Base-by-base conservation (phyloP, 495 filamentous ascomycete genomes). In the Penicillium bovifimosum region DNA sequence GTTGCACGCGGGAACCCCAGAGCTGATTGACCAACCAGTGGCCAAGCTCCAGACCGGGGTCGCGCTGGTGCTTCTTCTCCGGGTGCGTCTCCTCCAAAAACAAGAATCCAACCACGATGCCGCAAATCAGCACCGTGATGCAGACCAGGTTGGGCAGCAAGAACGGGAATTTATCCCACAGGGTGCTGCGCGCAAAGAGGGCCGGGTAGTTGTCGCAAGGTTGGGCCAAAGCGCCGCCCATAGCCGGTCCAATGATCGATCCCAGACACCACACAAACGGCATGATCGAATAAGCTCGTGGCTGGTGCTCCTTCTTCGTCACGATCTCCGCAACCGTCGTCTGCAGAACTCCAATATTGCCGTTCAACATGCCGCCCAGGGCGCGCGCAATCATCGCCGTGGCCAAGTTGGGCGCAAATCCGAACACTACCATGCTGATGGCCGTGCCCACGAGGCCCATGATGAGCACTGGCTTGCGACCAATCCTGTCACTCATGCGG, bases 201-300 rank as follows among this genome's bases (percentile, higher is more conserved):
- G 58, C 72, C n/a, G 95, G 92, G 61, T 91, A 92, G 56, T 76
- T 90, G 44, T 80, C 76, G 63, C 88, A 89, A 14, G 93, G 93
- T 53, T 91, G 81, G 50, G 93, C 91, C 50, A 98, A 79, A 43
- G 86, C 82, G 56, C 93, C 93, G 59, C 93, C 93, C 59, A 98
- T 85, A 59, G 85, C 83, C 48, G 92, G 90, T 10, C 95, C 93
- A 53, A 97, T 76, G 56, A 97, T 95, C 35, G 86, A 86, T 50
- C 93, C 93, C 58, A 98, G 71, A 66, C 91, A 96, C 95, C 95
- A 98, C 26, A 96, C 86, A 59, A 96, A 88, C 1, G 93, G 93
- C 93, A 98, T 96, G 61, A 98, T 90, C 6, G 93, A 85, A 70
- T 91, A 99, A 39, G 91, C 95, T 40, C 86, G 87, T 50, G 90